Evolutionary conservation across 495 filamentous ascomycete species (phyloP), one percentile per base, ranked within the genome.

Genomic region (Aspergillus kassunensis): DNA sequence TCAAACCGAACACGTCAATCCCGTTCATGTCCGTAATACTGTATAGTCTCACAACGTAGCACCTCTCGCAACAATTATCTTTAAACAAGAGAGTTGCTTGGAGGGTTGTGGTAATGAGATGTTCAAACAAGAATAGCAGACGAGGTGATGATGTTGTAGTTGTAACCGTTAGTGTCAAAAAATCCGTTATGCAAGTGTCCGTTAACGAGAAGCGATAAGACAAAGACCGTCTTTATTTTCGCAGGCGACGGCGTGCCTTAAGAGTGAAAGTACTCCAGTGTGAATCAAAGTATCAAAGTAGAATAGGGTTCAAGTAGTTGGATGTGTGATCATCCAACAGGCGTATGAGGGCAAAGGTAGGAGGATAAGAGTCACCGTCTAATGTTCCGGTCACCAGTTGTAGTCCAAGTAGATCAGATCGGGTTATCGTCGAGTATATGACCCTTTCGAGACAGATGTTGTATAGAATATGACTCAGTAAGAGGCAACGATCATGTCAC

Each of bases 181-280:
- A 68, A 62, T 73, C 71, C 73, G 70, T 71, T 67, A 61, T 66
- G 65, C 70, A 69, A 61, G 52, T 54, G 70, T 74, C 73, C 73
- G 69, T 68, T 55, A 72, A 76, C 68, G 73, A 71, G 55, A 65
- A 65, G 63, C 70, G 66, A 69, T 61, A 62, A 68, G 66, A 72
- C 66, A 58, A 70, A 54, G 55, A 65, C 71, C 71, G 71, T 76
- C 71, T 74, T 70, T 61, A 50, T 49, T 44, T 56, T 59, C 53
- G 54, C 55, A 76, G 73, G 73, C 71, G 71, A 76, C 73, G 73
- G 73, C 68, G 61, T 65, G 67, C 71, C 71, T 71, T 73, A 67
- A 48, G 49, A 59, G 50, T 53, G 49, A 49, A 53, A 41, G 49
- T 58, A 64, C 63, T 66, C 71, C 71, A 72, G 67, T 51, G 59